Evolutionary conservation across 2,329 filamentous ascomycete genomes (phyloP).

Genomic region (Pezicula neosporulosa): DNA sequence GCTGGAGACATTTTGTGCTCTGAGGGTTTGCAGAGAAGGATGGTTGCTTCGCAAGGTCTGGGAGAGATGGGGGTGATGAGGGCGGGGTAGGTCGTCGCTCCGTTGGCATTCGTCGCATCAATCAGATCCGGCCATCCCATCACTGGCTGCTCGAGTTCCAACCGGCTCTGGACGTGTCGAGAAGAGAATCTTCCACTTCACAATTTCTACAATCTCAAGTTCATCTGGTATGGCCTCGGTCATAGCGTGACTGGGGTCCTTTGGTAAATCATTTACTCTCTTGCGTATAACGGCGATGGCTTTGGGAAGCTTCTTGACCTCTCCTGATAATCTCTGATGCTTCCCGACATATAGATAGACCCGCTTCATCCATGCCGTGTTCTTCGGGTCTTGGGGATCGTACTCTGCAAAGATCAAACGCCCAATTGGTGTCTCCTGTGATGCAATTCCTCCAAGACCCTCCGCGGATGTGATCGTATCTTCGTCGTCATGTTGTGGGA

Average conservation of each 20-base stretch:
- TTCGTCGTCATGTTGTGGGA: slow-evolving; percentile 46
- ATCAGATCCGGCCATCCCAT: slow-evolving; percentile 2
- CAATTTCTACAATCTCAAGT: slow-evolving; percentile 81
- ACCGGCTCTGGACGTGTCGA: slow-evolving; percentile 83
- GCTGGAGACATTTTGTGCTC: slow-evolving; percentile 7
- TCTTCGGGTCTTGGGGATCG: slow-evolving; percentile 46
- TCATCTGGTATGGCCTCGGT: slow-evolving; percentile 38
- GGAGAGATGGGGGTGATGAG: background rate
- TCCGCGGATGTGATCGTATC: slow-evolving; percentile 28
- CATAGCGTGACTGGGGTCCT: background rate
- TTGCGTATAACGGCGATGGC: slow-evolving; percentile 76
- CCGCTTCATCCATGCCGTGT: slow-evolving; percentile 81
- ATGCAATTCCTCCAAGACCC: slow-evolving; percentile 7
- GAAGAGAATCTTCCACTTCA: slow-evolving; percentile 86
- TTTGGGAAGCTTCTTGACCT: slow-evolving; percentile 80
- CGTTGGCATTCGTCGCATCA: slow-evolving; percentile 1
- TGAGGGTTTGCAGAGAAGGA: background rate
- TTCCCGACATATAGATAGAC: slow-evolving; percentile 86
- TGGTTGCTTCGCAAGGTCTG: background rate
- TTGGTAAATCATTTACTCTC: slow-evolving; percentile 26
- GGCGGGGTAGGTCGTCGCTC: slow-evolving; percentile 9
- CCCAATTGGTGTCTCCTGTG: slow-evolving; percentile 56
- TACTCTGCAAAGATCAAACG: slow-evolving; percentile 78
- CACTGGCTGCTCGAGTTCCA: slow-evolving; percentile 31
- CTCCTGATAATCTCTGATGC: slow-evolving; percentile 84